Conservation (phyloP, 176 grass and related monocot genomes). For the Dactylis glomerata region DNA sequence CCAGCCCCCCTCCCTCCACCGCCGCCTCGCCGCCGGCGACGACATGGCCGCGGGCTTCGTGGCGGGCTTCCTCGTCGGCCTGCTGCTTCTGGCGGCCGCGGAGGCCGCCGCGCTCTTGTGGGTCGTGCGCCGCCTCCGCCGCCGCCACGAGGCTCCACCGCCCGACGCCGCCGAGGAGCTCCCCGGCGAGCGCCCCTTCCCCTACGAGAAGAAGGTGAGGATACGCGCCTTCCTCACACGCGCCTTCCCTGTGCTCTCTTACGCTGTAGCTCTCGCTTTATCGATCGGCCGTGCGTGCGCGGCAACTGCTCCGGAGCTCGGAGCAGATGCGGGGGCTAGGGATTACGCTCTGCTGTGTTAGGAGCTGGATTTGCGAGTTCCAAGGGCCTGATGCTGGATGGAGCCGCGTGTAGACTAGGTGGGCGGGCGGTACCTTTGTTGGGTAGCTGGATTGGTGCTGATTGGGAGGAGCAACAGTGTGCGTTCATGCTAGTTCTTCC, state of each 20-base stretch:
- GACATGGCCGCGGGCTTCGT: constrained; percentile 55
- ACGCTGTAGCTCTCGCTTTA: neutral
- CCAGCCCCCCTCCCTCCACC: neutral
- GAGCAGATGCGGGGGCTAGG: neutral
- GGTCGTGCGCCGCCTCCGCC: constrained; percentile 42
- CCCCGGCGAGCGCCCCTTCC: constrained; percentile 44
- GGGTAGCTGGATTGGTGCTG: neutral
- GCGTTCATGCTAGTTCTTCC: neutral
- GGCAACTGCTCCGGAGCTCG: neutral
- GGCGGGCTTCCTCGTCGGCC: constrained; percentile 58
- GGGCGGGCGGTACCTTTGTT: neutral
- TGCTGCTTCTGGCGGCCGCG: constrained; percentile 39
- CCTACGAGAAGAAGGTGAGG: constrained; percentile 68
- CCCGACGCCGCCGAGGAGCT: constrained; percentile 33
- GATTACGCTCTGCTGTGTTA: neutral
- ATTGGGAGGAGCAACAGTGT: neutral
- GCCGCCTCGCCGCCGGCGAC: neutral
- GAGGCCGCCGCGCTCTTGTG: constrained; percentile 47
- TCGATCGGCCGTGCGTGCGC: neutral
- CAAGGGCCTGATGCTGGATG: too few relatives aligned
- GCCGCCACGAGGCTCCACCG: neutral
- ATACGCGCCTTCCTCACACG: too few relatives aligned
- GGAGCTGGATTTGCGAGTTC: neutral
- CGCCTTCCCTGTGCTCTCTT: too few relatives aligned
- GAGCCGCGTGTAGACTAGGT: neutral